These are phyloP conservation scores for Trichoderma sp. DNA, from an alignment of 2,329 filamentous ascomycete genomes.

Conservation along the genomic window DNA sequence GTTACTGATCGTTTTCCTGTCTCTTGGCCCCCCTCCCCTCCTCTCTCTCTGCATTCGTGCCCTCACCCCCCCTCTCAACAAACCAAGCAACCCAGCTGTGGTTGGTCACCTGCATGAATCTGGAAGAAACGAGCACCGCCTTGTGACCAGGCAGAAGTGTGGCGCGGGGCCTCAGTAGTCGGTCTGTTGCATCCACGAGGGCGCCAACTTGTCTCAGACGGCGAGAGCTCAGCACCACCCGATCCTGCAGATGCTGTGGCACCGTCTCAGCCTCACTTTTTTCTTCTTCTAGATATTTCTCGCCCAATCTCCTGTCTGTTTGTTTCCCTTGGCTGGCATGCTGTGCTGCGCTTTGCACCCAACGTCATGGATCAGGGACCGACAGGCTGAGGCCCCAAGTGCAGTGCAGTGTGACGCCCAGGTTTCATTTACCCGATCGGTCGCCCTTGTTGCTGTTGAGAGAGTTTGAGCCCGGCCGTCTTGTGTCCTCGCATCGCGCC, in stretches of 20 bases:
- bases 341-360: neutral
- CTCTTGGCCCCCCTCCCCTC: neutral
- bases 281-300: neutral
- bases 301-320: neutral
- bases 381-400: no score
- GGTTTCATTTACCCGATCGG: neutral
- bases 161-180: conserved; percentile 11
- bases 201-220: neutral
- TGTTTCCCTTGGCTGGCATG: neutral
- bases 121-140: conserved; percentile 17
- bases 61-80: neutral
- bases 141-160: conserved; percentile 22
- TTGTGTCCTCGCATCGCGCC: conserved; percentile 12
- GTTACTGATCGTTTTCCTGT: neutral
- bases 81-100: neutral
- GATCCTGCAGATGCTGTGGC: neutral
- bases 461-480: neutral
- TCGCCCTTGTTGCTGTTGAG: neutral
- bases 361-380: neutral
- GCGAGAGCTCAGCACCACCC: neutral
- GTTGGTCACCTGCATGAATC: conserved; percentile 20
- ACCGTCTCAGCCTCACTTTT: conserved; percentile 17
- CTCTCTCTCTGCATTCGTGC: neutral
- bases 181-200: conserved; percentile 18
- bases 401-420: neutral